phyloP scores from a whole-genome alignment of 164 flowering plant species.

The Saururus chinensis region DNA sequence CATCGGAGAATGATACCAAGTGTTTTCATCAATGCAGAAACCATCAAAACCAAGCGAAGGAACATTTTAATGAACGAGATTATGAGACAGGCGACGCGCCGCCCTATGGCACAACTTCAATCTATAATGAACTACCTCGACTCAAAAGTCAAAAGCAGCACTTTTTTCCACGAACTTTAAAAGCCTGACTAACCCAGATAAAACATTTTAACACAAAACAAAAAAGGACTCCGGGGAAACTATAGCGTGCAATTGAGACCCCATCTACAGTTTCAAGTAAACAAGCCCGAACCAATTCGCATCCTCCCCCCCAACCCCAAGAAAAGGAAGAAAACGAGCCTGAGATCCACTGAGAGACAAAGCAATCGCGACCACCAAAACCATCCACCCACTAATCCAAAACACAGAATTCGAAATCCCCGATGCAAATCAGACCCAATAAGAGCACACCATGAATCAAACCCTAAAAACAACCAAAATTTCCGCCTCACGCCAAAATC shows the following conservation, averaged over 20 bases:
- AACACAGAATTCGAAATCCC: no score
- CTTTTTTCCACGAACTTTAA: no score
- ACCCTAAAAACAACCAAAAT: not conserved
- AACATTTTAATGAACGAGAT: no score
- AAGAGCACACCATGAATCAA: not conserved
- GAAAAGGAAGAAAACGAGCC: not conserved
- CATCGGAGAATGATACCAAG: no score
- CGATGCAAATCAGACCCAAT: not conserved
- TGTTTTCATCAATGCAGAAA: no score
- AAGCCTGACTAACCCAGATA: no score
- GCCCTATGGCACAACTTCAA: no score
- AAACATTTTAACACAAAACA: not conserved
- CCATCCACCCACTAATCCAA: no score
- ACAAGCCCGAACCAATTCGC: not conserved
- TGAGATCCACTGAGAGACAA: not conserved
- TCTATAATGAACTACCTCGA: no score
- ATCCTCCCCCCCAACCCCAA: not conserved
- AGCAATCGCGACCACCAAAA: not conserved
- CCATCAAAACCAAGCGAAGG: no score
- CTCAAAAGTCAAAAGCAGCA: no score
- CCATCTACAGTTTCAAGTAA: not conserved
- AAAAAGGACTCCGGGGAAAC: not conserved
- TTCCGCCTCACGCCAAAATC: not conserved
- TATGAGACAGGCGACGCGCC: no score
- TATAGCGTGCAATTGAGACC: not conserved